phyloP scores from a whole-genome alignment of 768 basidiomycete species.

The Atractiella rhizophila region DNA sequence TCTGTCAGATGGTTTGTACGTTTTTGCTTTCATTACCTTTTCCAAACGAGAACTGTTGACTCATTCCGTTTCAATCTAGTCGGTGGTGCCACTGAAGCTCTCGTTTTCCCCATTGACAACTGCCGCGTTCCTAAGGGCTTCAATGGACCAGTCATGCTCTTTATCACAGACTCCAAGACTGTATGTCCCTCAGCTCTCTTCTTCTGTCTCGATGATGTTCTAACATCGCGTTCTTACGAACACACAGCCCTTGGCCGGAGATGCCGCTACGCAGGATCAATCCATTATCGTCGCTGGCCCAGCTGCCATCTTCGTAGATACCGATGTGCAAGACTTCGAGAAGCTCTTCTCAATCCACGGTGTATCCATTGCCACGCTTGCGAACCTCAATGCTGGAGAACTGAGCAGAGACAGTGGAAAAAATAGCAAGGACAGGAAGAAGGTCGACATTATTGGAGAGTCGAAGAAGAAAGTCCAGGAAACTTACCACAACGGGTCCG shows the following conservation, averaged over 20 bases:
- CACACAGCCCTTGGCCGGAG: conserved; percentile 36
- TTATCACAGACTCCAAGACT: conserved; percentile 27
- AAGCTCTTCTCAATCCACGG: too few species aligned
- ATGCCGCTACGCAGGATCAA: conserved; percentile 33
- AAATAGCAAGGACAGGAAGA: too few species aligned
- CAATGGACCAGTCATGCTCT: conserved; percentile 51
- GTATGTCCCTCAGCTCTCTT: conserved; percentile 1
- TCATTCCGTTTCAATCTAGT: conserved; percentile 52
- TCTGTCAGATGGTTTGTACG: not conserved
- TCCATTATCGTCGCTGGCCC: conserved; percentile 43
- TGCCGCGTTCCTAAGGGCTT: conserved; percentile 42
- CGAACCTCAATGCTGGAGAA: too few species aligned
- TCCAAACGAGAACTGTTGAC: conserved; percentile 5
- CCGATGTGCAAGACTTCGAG: too few species aligned
- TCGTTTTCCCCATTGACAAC: conserved; percentile 33
- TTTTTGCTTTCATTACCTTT: not conserved
- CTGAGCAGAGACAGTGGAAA: too few species aligned
- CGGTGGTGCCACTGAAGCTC: conserved; percentile 33
- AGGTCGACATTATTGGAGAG: too few species aligned
- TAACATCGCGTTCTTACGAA: too few species aligned
- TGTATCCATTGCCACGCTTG: too few species aligned
- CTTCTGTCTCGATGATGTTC: not conserved
- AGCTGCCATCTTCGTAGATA: too few species aligned
- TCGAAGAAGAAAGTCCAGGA: too few species aligned
- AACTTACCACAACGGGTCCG: too few species aligned